Conservation (phyloP, 148 eudicot genomes). For the Persicaria maculosa region DNA sequence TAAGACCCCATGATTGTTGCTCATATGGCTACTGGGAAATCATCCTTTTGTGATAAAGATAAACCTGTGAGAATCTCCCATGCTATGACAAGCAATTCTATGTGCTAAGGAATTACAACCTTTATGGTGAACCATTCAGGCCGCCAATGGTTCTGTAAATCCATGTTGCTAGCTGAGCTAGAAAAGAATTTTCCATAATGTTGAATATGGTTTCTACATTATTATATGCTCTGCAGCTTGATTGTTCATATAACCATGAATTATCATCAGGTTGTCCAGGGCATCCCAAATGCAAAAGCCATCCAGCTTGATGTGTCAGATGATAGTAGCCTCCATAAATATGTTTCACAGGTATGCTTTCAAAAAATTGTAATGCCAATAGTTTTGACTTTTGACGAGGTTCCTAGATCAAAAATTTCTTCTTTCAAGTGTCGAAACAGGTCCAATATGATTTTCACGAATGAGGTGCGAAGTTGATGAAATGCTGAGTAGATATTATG, state of each 20-base stretch:
- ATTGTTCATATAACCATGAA: not conserved
- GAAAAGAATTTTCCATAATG: not conserved
- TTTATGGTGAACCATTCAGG: not conserved
- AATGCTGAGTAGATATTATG: not conserved
- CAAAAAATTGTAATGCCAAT: not conserved
- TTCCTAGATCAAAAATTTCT: not conserved
- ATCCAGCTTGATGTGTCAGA: slow-evolving; percentile 72
- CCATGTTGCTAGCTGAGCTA: not conserved
- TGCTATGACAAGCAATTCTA: no score
- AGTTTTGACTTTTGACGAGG: not conserved
- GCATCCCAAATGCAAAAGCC: slow-evolving; percentile 84
- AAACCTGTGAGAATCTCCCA: not conserved
- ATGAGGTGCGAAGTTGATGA: not conserved
- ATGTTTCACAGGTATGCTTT: slow-evolving; percentile 55
- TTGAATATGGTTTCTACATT: not conserved
- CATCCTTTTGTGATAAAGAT: not conserved
- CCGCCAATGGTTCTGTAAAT: not conserved
- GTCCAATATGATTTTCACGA: not conserved
- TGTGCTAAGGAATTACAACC: not conserved
- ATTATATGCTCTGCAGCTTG: not conserved
- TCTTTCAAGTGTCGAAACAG: not conserved
- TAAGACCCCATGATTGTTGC: not conserved
- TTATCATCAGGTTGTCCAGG: slow-evolving; percentile 52
- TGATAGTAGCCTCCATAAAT: slow-evolving; percentile 44
- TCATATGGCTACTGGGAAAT: not conserved